Base-by-base conservation (phyloP, 805 yeast species). In the Metschnikowia lunata region DNA sequence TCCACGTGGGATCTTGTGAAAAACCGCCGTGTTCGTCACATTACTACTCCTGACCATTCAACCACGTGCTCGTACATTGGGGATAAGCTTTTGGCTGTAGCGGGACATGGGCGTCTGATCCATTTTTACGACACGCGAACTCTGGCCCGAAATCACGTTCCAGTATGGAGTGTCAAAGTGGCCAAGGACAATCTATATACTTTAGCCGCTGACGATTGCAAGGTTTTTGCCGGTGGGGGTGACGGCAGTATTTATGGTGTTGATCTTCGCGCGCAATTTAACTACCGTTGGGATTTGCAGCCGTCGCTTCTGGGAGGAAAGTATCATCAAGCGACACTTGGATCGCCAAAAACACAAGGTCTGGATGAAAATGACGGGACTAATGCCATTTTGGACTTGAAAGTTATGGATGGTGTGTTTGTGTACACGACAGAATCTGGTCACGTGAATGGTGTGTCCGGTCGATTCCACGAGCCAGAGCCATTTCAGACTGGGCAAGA, bases 101-200 rank as follows among this genome's bases (percentile, higher is more conserved):
- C 50, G 13, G 57, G 57, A 29, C 48, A 50, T 31, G 54, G 45
- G 31, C 38, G 54, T 42, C 43, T 37, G 44, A 26, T 53, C 41
- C 50, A 46, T 37, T 30, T 53, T 30, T 51, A 44, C 40, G 57
- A 53, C 34, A 18, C 37, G 26, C 48, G 57, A 6, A 14, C 35
- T 11, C n/a, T 12, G n/a, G 8, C 35, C 8, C 26, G 29, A 26
- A 12, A 36, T 3, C 26, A 35, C n/a, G 32, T 26, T 12, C 56
- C 56, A 7, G 41, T 36, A 23, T 49, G 50, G 48, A 43, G 50
- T 9, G 23, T 35, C 8, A 36, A 39, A 15, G 26, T 49, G 12
- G 45, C 52, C 23, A 35, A 43, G 6, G 57, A 53, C 40, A 51
- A 51, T 34, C 27, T 53, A 33, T 53, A 47, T 37, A 39, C 52